phyloP scores from a whole-genome alignment of 108 stramenopile genomes.

The Pseudonitzschia pungens region DNA sequence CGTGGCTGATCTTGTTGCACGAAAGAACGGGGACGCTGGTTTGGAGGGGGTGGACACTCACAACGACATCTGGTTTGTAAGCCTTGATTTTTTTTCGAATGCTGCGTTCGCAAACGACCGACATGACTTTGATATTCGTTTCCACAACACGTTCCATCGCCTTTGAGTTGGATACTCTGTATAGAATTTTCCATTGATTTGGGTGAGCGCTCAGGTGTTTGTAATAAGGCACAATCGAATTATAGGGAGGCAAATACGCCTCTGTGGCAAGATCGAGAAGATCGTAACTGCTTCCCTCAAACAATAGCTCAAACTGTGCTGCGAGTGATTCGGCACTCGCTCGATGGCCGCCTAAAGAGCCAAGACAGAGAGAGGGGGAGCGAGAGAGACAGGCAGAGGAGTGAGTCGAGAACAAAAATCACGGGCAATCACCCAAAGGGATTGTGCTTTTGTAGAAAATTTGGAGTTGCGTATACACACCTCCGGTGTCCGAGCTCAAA shows the following conservation, averaged over 20 bases:
- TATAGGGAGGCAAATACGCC: slow-evolving; percentile 74
- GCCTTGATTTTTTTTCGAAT: slow-evolving; percentile 66
- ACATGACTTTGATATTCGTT: slow-evolving; percentile 72
- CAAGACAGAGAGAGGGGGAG: background rate
- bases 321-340: slow-evolving; percentile 90
- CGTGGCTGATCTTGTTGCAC: slow-evolving; percentile 73
- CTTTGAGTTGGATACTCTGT: slow-evolving; percentile 67
- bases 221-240: slow-evolving; percentile 64
- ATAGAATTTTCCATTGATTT: slow-evolving; percentile 82
- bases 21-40: slow-evolving; percentile 88
- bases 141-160: slow-evolving; percentile 78
- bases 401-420: background rate
- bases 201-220: slow-evolving; percentile 79
- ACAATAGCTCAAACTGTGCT: slow-evolving; percentile 79
- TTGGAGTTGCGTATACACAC: slow-evolving; percentile 21
- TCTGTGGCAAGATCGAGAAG: slow-evolving; percentile 73
- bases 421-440: no score
- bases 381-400: background rate
- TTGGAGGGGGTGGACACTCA: slow-evolving; percentile 96
- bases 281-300: slow-evolving; percentile 78
- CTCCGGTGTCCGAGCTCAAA: slow-evolving; percentile 95
- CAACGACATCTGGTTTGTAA: slow-evolving; percentile 86
- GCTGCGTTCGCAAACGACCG: slow-evolving; percentile 69
- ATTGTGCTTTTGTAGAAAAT: no score
- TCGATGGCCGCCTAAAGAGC: slow-evolving; percentile 68